These are phyloP conservation scores for Aspergillus ibericus DNA, from an alignment of 2,329 filamentous ascomycete species.

Conservation along the genomic window DNA sequence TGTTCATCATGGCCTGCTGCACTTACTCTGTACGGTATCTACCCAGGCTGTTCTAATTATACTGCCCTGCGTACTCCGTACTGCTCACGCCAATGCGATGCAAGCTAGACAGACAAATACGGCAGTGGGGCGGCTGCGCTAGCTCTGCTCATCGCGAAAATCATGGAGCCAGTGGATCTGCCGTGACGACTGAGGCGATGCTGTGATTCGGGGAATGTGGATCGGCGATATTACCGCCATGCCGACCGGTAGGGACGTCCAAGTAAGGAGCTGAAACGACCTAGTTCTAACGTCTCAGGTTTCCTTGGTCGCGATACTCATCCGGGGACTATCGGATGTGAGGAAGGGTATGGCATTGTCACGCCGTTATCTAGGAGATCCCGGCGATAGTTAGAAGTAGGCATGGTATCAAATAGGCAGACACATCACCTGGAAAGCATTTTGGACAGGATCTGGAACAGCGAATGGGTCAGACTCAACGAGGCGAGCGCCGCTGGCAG, in stretches of 20 bases:
- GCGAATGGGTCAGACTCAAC: too few species aligned
- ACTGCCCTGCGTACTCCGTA: too few species aligned
- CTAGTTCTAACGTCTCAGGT: background rate
- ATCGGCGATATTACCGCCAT: constrained; percentile 3
- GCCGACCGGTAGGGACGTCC: background rate
- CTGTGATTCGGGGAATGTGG: background rate
- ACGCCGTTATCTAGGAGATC: too few species aligned
- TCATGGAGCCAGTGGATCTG: background rate
- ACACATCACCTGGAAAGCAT: too few species aligned
- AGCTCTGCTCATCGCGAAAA: background rate
- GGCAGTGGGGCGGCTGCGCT: constrained; percentile 2
- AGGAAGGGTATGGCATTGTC: too few species aligned
- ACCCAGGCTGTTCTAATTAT: background rate
- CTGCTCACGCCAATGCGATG: background rate
- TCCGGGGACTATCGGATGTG: too few species aligned
- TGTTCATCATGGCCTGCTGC: background rate
- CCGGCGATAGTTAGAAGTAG: too few species aligned
- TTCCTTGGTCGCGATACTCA: background rate
- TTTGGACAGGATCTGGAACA: too few species aligned
- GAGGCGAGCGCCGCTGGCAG: background rate
- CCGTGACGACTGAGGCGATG: background rate
- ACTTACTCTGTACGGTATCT: background rate
- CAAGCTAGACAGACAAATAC: background rate
- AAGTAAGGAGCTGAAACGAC: constrained; percentile 10
- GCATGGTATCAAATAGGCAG: too few species aligned